A percentile compares a stretch with the other conserved stretches of the same genome.
Evolutionary conservation across 257 asterid genomes (phyloP).

Genomic region (Solanum sejunctum): DNA sequence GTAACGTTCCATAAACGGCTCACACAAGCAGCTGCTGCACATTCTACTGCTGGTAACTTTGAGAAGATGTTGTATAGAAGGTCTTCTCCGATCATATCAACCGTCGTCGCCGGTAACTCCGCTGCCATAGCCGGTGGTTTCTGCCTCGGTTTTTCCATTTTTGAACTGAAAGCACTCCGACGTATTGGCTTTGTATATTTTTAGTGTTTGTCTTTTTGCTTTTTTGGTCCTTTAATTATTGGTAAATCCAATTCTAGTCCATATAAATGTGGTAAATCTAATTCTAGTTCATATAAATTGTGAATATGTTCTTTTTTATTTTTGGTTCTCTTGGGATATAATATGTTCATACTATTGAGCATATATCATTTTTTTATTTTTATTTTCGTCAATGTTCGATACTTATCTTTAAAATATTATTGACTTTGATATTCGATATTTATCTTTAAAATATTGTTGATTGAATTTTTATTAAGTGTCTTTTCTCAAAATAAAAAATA

Average conservation of each 20-base stretch:
- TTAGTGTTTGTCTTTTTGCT: background rate
- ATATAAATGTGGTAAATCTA: background rate
- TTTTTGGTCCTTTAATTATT: background rate
- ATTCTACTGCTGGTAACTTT: constrained; percentile 55
- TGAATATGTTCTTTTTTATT: background rate
- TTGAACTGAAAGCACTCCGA: background rate
- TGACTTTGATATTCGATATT: no score
- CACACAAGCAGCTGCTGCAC: constrained; percentile 79
- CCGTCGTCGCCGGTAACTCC: background rate
- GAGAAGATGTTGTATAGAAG: constrained; percentile 42
- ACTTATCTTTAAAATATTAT: background rate
- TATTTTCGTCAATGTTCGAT: background rate
- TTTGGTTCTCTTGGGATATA: background rate
- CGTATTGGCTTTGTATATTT: background rate
- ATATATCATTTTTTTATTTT: background rate
- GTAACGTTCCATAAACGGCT: constrained; percentile 65
- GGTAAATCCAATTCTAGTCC: background rate
- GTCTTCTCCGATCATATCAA: constrained; percentile 59
- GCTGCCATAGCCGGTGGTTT: background rate
- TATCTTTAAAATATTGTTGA: background rate
- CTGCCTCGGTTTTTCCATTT: background rate
- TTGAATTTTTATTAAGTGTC: background rate
- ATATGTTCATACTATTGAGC: background rate
- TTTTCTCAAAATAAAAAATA: background rate
- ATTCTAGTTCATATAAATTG: background rate